Conservation (phyloP, 2,329 filamentous ascomycete species). For the Dothideomycetes sp. region DNA sequence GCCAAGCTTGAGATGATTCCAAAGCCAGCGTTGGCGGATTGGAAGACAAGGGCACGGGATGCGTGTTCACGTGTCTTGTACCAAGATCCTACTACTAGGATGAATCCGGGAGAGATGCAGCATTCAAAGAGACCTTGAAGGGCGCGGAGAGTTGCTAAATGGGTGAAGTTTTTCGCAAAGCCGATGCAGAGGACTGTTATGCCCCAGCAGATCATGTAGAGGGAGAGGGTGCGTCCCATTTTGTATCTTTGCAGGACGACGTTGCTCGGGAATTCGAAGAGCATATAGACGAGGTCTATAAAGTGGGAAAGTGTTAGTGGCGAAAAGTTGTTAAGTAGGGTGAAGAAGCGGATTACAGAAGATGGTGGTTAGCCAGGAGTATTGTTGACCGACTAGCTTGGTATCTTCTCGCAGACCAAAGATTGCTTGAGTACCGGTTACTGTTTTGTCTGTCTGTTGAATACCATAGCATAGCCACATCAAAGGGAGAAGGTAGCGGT, state of each 20-base stretch:
- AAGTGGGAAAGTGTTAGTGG: not conserved
- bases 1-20: constrained; percentile 22
- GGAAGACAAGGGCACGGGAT: constrained; percentile 28
- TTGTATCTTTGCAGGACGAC: constrained; percentile 28
- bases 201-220: constrained; percentile 28
- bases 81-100: constrained; percentile 29
- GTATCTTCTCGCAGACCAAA: constrained; percentile 44
- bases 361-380: constrained; percentile 33
- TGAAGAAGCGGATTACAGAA: no score
- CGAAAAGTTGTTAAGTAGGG: no score
- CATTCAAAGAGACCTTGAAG: constrained; percentile 32
- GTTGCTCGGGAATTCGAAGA: constrained; percentile 29
- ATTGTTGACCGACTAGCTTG: constrained; percentile 28
- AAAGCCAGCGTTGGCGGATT: constrained; percentile 30
- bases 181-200: constrained; percentile 23
- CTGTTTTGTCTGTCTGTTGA: constrained; percentile 41
- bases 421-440: constrained; percentile 31
- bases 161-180: constrained; percentile 26
- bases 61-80: constrained; percentile 29
- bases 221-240: constrained; percentile 27
- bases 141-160: constrained; percentile 28
- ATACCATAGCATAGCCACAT: constrained; percentile 44
- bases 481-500: constrained; percentile 38
- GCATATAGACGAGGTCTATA: constrained; percentile 30
- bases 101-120: constrained; percentile 29